Percentiles rank a stretch among this genome's conserved stretches.
Conservation (phyloP, 805 yeast genomes). For the Kodamaea kakaduensis region DNA sequence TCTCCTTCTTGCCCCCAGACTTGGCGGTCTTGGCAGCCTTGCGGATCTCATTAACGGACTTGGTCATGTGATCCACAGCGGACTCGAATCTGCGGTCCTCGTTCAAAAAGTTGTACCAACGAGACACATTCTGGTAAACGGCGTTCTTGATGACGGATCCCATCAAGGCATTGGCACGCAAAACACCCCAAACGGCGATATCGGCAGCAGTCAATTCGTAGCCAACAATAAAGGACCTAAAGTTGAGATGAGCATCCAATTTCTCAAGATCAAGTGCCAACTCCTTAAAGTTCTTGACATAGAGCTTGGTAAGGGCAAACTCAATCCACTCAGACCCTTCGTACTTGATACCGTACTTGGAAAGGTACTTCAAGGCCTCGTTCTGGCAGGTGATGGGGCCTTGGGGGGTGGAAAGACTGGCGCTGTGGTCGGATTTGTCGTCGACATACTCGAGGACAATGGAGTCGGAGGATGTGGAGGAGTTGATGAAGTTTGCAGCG, state of each 20-base stretch:
- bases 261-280: conserved; percentile 72
- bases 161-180: conserved; percentile 89
- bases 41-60: conserved; percentile 69
- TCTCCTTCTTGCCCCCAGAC: conserved; percentile 57
- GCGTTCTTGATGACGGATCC: conserved; percentile 86
- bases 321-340: conserved; percentile 50
- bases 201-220: conserved; percentile 71
- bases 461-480: conserved; percentile 35
- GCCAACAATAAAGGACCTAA: conserved; percentile 76
- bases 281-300: conserved; percentile 84
- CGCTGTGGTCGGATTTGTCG: conserved; percentile 49
- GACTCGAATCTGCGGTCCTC: conserved; percentile 64
- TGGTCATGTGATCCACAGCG: conserved; percentile 61
- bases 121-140: conserved; percentile 77
- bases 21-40: conserved; percentile 53
- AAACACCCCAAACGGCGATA: conserved; percentile 86
- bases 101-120: conserved; percentile 87
- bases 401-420: conserved; percentile 37
- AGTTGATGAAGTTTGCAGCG: conserved; percentile 73
- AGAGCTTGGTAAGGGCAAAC: conserved; percentile 62
- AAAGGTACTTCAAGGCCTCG: conserved; percentile 47
- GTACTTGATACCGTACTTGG: conserved; percentile 21
- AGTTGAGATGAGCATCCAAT: conserved; percentile 78
- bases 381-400: conserved; percentile 39
- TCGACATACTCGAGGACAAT: conserved; percentile 66